Percentiles rank a stretch among this genome's conserved stretches.
These are phyloP conservation scores for Ganoderma lucidum DNA, from an alignment of 1,284 basidiomycete genomes.

Conservation along the genomic window DNA sequence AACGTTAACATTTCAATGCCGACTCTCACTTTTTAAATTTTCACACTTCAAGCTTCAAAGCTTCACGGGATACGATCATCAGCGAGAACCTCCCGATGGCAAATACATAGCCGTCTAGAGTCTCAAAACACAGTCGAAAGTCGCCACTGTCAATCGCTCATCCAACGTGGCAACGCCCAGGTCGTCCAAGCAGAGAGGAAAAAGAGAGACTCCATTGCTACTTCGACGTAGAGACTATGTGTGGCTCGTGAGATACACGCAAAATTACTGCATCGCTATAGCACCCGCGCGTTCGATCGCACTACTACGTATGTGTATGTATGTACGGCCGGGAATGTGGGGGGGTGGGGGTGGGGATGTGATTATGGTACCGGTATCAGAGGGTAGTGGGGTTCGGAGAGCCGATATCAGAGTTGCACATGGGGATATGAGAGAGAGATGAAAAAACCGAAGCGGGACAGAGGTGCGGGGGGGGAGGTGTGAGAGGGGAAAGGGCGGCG, in stretches of 20 bases:
- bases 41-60: too few species aligned
- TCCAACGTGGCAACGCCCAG: background rate
- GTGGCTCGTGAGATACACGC: slow-evolving; percentile 29
- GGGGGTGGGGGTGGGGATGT: background rate
- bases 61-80: too few species aligned
- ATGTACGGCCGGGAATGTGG: slow-evolving; percentile 3
- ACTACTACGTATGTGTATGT: slow-evolving; percentile 17
- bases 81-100: too few species aligned
- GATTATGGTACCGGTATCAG: slow-evolving; percentile 38
- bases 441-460: slow-evolving; percentile 1
- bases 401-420: slow-evolving; percentile 8
- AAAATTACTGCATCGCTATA: slow-evolving; percentile 35
- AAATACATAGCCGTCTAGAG: too few species aligned
- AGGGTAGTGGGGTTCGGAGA: slow-evolving; percentile 8
- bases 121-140: background rate
- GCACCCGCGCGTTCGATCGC: slow-evolving; percentile 29
- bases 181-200: slow-evolving; percentile 18
- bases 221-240: slow-evolving; percentile 28
- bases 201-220: slow-evolving; percentile 29
- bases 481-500: background rate
- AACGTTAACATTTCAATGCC: too few species aligned
- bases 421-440: slow-evolving; percentile 10
- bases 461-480: background rate
- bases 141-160: background rate
- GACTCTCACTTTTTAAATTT: too few species aligned